phyloP scores from a whole-genome alignment of 2,329 filamentous ascomycete genomes.

The Colletotrichum liriopes region DNA sequence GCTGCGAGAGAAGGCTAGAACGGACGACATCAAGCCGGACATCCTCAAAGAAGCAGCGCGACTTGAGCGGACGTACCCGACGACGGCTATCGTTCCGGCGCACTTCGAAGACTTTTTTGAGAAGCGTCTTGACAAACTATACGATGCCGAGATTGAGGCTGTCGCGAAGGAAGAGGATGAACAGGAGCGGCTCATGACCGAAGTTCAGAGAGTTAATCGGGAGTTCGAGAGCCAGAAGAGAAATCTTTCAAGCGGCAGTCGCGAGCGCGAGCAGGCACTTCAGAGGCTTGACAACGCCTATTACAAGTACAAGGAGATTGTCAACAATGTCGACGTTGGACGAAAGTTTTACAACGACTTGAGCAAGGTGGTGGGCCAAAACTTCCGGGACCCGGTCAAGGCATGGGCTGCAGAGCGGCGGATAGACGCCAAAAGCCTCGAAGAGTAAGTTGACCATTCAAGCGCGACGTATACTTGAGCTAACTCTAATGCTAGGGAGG shows the following conservation, averaged over 20 bases:
- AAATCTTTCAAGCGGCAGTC: conserved; percentile 74
- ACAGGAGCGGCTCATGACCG: conserved; percentile 79
- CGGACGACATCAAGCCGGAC: conserved; percentile 90
- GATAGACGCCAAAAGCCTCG: conserved; percentile 84
- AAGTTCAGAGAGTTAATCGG: conserved; percentile 82
- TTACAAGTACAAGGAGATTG: conserved; percentile 95
- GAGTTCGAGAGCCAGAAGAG: conserved; percentile 83
- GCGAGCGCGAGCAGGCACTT: conserved; percentile 86
- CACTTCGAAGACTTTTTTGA: conserved; percentile 96
- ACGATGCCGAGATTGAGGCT: conserved; percentile 83
- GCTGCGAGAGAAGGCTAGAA: conserved; percentile 83
- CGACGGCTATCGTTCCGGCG: conserved; percentile 86
- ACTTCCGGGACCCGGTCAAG: conserved; percentile 84
- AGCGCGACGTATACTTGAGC: conserved; percentile 33
- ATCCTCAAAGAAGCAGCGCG: conserved; percentile 87
- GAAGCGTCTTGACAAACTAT: conserved; percentile 79
- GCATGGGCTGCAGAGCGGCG: conserved; percentile 86
- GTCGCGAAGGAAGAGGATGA: conserved; percentile 81
- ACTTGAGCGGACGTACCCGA: conserved; percentile 88
- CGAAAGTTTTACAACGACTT: conserved; percentile 98
- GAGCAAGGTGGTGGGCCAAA: conserved; percentile 83
- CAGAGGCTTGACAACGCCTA: conserved; percentile 93
- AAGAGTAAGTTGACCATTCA: conserved; percentile 71
- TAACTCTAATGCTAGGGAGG: conserved; percentile 56
- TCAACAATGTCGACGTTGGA: conserved; percentile 91